phyloP scores from a whole-genome alignment of 129 eudicot species.

The Tanacetum coccineum region DNA sequence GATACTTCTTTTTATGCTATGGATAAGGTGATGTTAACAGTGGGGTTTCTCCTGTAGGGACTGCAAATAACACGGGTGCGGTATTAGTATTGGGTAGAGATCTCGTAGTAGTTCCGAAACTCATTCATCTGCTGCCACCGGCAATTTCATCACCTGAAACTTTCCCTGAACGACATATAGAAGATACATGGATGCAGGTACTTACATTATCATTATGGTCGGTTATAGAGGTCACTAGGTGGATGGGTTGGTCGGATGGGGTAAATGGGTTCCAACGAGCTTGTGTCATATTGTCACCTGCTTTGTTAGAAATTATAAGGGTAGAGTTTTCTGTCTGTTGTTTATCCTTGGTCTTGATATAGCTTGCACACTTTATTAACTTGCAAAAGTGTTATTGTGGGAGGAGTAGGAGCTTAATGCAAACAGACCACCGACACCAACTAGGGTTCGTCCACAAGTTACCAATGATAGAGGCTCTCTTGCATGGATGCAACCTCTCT shows the following conservation, averaged over 20 bases:
- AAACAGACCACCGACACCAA: conserved; percentile 89
- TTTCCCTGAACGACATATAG: conserved; percentile 79
- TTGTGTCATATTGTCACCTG: not conserved
- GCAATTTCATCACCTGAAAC: conserved; percentile 83
- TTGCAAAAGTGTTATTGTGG: conserved; percentile 8
- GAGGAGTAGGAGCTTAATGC: conserved; percentile 80
- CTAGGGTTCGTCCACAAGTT: conserved; percentile 96
- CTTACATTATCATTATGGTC: not conserved
- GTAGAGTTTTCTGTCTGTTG: not conserved
- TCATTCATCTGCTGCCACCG: conserved; percentile 96
- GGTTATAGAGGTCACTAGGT: not conserved
- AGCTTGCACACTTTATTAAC: not conserved
- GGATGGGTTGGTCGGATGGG: not conserved
- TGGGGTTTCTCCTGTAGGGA: conserved; percentile 45
- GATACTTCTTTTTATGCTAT: not conserved
- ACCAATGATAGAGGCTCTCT: conserved; percentile 87
- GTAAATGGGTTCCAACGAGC: not conserved
- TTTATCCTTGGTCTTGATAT: not conserved
- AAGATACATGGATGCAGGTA: conserved; percentile 99
- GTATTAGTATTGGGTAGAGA: conserved; percentile 95
- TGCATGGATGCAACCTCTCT: conserved; percentile 54
- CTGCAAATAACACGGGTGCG: conserved; percentile 98
- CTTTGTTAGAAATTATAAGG: not conserved
- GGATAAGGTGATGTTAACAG: not conserved
- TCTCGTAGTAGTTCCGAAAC: conserved; percentile 95